Evolutionary conservation across 78 protist genomes (phyloP), one percentile per base, ranked within the genome.

Genomic region (Chrysochromulina parva): DNA sequence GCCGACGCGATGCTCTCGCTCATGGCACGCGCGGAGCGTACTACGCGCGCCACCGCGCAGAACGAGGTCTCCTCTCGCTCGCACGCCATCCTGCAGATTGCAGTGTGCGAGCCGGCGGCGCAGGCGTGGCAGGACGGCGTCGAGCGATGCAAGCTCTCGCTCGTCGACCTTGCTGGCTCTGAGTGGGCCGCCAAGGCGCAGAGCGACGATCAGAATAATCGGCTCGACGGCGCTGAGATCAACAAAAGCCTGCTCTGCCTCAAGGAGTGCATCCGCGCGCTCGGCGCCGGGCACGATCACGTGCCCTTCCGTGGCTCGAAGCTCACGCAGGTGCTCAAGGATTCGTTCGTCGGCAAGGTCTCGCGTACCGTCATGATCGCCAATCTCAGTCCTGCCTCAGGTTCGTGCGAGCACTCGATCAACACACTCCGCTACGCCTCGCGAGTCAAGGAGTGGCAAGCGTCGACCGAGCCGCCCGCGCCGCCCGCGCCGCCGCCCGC

Each of bases 101-200:
- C 6, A 10, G 89, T 89, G 26, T 53, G 38, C 3, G 14, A 16
- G 52, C 62, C 69, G 85, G 91, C 47, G 24, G 6, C 67, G 50
- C 14, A 53, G 62, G 16, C 48, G 17, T 19, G 55, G 91, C 17
- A 7, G 67, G 88, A 71, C 55, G 80, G 6, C 17, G 80, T 4
- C 52, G 52, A 1, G n/a, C 62, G 69, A 55, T 57, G 85, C 91
- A 89, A 89, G 91, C 59, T 89, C 38, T 50, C 57, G n/a, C 65
- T 89, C 47, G 66, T 89, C 60, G 91, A 89, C 85, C 85, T 89
- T 1, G 95, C 95, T n/a, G 95, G 95, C 38, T 84, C 91, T 17
- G 95, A 93, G 71, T 7, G 95, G 67, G 91, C 93, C 6, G 87
- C 93, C 14, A 53, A 78, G 47, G 81, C 81, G 60, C 62, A 69